Percentiles rank a stretch among this genome's conserved stretches.
phyloP scores from a whole-genome alignment of 2,329 filamentous ascomycete species.

The Monosporascus sp. region DNA sequence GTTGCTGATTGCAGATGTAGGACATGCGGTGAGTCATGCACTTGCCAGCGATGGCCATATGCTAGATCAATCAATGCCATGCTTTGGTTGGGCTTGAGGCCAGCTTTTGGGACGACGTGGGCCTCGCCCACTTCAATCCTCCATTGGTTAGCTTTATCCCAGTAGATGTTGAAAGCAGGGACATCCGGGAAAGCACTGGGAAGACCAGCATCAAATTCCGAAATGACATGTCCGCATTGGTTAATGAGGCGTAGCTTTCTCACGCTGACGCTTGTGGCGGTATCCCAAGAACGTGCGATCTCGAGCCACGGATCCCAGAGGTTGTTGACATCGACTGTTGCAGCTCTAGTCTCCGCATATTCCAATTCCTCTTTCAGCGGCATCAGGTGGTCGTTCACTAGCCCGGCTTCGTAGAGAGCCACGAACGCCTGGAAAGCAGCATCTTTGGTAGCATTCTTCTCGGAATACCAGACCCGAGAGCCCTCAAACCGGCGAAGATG shows the following conservation, averaged over 20 bases:
- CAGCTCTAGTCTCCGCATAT: slow-evolving; percentile 32
- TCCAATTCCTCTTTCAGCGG: slow-evolving; percentile 48
- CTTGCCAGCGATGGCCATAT: slow-evolving; percentile 41
- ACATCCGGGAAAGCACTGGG: slow-evolving; percentile 37
- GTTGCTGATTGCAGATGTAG: slow-evolving; percentile 33
- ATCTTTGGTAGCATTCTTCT: slow-evolving; percentile 71
- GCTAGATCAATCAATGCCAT: slow-evolving; percentile 39
- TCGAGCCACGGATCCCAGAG: slow-evolving; percentile 42
- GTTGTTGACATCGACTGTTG: slow-evolving; percentile 30
- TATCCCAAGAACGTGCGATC: slow-evolving; percentile 39
- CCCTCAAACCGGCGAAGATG: slow-evolving; percentile 51
- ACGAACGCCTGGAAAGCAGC: slow-evolving; percentile 77
- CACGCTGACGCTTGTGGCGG: slow-evolving; percentile 24
- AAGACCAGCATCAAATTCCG: slow-evolving; percentile 38
- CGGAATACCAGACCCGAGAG: slow-evolving; percentile 57
- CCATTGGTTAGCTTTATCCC: slow-evolving; percentile 32
- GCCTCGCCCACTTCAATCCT: slow-evolving; percentile 26
- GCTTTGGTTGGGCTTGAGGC: slow-evolving; percentile 36
- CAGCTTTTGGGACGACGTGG: slow-evolving; percentile 1
- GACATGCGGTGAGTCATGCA: slow-evolving; percentile 35
- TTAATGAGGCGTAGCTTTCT: slow-evolving; percentile 31
- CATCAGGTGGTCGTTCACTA: slow-evolving; percentile 74
- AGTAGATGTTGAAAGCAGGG: slow-evolving; percentile 33
- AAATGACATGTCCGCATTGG: slow-evolving; percentile 22
- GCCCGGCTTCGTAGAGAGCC: slow-evolving; percentile 60